A percentile compares a stretch with the other conserved stretches of the same genome.
These are phyloP conservation scores for Penicillium sp. DNA, from an alignment of 2,329 filamentous ascomycete genomes.

Conservation along the genomic window DNA sequence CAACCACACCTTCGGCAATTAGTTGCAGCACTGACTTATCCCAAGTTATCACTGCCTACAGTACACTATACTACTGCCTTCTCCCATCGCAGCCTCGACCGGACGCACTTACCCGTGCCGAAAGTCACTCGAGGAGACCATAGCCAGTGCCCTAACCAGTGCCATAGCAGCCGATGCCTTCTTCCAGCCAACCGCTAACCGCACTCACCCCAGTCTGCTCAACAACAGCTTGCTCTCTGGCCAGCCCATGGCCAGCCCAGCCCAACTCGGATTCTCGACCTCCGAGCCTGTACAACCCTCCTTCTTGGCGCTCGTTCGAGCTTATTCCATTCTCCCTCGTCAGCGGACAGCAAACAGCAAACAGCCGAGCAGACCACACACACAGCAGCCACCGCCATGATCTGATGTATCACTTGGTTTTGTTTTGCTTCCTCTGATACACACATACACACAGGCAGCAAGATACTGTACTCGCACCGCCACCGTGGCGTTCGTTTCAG, in stretches of 20 bases:
- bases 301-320: background rate
- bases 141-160: background rate
- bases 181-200: background rate
- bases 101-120: constrained; percentile 22
- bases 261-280: background rate
- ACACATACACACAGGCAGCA: background rate
- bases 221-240: too few relatives aligned
- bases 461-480: constrained; percentile 1
- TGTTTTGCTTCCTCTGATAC: too few relatives aligned
- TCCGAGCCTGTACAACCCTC: background rate
- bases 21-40: too few relatives aligned
- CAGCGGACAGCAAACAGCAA: too few relatives aligned
- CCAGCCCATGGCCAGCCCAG: background rate
- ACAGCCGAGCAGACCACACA: too few relatives aligned
- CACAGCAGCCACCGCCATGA: too few relatives aligned
- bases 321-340: too few relatives aligned
- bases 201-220: background rate
- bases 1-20: background rate
- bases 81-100: constrained; percentile 13
- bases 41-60: too few relatives aligned
- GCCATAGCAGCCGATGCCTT: background rate
- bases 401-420: too few relatives aligned
- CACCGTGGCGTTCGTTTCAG: constrained; percentile 8
- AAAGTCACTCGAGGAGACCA: constrained; percentile 13
- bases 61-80: constrained; percentile 16